Evolutionary conservation across 805 yeast species (phyloP), one percentile per base, ranked within the genome.

Genomic region (Saccharomycopsis malanga): DNA sequence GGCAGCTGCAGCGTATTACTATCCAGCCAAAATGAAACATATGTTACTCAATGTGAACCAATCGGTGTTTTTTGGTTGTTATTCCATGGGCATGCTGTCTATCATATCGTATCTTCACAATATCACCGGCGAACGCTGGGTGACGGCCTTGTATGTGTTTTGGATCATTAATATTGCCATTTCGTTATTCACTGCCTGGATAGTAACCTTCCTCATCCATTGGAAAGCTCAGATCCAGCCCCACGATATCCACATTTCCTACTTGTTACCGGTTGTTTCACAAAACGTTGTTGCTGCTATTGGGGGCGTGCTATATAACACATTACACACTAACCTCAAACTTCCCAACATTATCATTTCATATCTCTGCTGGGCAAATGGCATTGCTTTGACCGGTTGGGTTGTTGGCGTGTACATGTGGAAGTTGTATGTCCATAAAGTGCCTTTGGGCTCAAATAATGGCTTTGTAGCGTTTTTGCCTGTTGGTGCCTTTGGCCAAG

Each of bases 401-500:
- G 62, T 80, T 21, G 66, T 79, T 6, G 67, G 79, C 14, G 65
- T 84, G 2, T 79, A 80, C 59, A 66, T 81, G 52, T 71, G 82
- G 71, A 77, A 79, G 46, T 62, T 85, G 21, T 60, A 81, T 21
- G 63, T 77, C 1, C 67, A 72, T 57, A 80, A 80, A 54, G 62
- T 81, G 22, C 89, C 95, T 2, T 4, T 34, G 14, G 65, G 71
- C 4, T 72, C 78, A 47, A 60, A 63, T 7, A 56, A 65, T 40
- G 72, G 83, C 2, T 81, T 82, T 58, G 73, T 88, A n/a, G 65
- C 78, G 41, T 86, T 87, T 58, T 71, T 87, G 44, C 88, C 94
- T 1, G 67, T 87, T 39, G 96, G 96, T 5, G 81, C 89, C 36
- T 61, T 84, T 58, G 96, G 96, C 17, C 96, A 88, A 63, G 95